Conservation (phyloP, 2,329 filamentous ascomycete genomes). For the Teratosphaeria destructans region DNA sequence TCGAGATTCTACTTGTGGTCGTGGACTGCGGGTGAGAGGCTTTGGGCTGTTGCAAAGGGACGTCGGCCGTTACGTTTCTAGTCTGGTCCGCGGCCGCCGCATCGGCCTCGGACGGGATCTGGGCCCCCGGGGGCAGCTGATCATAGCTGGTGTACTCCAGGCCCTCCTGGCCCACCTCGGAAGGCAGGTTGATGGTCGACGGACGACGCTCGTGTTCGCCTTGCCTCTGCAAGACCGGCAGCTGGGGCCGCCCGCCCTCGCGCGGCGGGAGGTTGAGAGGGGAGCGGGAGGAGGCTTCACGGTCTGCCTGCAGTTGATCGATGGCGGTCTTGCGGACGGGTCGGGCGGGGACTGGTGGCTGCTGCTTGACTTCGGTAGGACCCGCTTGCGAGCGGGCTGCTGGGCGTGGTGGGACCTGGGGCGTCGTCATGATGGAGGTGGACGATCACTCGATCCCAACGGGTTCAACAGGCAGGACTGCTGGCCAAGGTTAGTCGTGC, state of each 20-base stretch:
- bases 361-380: slow-evolving; percentile 33
- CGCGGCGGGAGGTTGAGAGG: slow-evolving; percentile 64
- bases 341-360: slow-evolving; percentile 70
- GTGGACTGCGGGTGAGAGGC: slow-evolving; percentile 72
- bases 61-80: slow-evolving; percentile 64
- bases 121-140: slow-evolving; percentile 27
- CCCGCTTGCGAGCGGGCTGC: slow-evolving; percentile 39
- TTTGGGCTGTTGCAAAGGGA: slow-evolving; percentile 81
- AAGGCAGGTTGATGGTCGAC: slow-evolving; percentile 66
- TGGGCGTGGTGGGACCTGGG: slow-evolving; percentile 54
- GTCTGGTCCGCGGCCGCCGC: slow-evolving; percentile 26
- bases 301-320: slow-evolving; percentile 60
- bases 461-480: background rate
- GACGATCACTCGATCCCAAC: slow-evolving; percentile 3
- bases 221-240: slow-evolving; percentile 8
- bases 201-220: slow-evolving; percentile 46
- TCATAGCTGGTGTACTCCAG: slow-evolving; percentile 66
- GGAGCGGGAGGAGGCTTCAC: slow-evolving; percentile 72
- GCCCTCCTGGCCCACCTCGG: slow-evolving; percentile 72
- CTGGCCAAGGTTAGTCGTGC: background rate
- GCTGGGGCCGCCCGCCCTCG: slow-evolving; percentile 22
- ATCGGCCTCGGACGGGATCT: slow-evolving; percentile 18
- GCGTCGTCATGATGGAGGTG: slow-evolving; percentile 37
- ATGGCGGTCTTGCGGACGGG: slow-evolving; percentile 55
- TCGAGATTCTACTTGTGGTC: slow-evolving; percentile 71